Evolutionary conservation across 768 basidiomycete genomes (phyloP).

Genomic region (Tulasnella sp.): DNA sequence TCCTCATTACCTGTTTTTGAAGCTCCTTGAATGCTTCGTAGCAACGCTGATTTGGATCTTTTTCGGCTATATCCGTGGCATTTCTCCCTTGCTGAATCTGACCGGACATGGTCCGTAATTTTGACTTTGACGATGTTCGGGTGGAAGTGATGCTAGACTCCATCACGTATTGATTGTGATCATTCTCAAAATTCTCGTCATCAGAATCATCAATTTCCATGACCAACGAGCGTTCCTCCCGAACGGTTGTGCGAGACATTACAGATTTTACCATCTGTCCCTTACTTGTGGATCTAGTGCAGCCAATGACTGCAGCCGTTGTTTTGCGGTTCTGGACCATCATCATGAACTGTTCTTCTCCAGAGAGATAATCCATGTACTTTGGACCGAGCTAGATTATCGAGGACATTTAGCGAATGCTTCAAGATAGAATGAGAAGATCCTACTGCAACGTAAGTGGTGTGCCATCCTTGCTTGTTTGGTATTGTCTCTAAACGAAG

Average conservation of each 20-base stretch:
- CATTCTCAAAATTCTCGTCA: constrained; percentile 10
- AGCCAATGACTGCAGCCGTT: constrained; percentile 5
- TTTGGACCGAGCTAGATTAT: constrained; percentile 15
- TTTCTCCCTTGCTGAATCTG: not conserved
- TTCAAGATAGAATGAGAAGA: not conserved
- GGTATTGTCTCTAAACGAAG: constrained; percentile 39
- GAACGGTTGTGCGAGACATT: constrained; percentile 8
- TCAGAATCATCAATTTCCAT: constrained; percentile 5
- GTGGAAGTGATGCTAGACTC: no score
- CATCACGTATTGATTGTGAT: constrained; percentile 8
- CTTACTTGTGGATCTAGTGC: not conserved
- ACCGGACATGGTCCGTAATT: not conserved
- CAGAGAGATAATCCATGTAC: constrained; percentile 15
- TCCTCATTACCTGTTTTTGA: constrained; percentile 11
- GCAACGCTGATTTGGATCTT: constrained; percentile 13
- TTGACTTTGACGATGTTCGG: no score
- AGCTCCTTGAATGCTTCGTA: constrained; percentile 11
- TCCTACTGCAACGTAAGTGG: constrained; percentile 41
- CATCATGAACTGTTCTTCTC: constrained; percentile 14
- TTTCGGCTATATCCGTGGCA: not conserved
- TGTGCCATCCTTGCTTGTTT: constrained; percentile 37
- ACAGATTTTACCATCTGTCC: constrained; percentile 1
- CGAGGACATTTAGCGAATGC: not conserved
- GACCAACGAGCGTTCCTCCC: constrained; percentile 14
- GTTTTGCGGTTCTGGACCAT: constrained; percentile 8